Base-by-base conservation (phyloP, 1,284 basidiomycete genomes). In the Tausonia pullulans region DNA sequence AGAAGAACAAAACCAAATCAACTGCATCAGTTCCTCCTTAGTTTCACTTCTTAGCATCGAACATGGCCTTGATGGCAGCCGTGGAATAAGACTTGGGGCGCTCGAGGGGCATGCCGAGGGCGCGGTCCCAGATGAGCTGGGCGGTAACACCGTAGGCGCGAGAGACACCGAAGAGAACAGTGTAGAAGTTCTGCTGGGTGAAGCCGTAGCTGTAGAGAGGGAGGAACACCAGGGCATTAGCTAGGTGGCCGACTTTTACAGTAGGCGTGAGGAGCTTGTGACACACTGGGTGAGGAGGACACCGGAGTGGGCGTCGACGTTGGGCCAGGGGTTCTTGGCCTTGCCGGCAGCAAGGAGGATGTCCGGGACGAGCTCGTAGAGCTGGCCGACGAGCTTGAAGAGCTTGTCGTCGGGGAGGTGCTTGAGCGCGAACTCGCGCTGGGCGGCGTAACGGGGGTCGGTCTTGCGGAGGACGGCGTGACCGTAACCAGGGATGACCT, bases 391-490 rank as follows among this genome's bases (percentile, higher is more conserved):
- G 69, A 95, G 85, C 81, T 88, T 90, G 84, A 96, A 96, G 74
- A 94, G 76, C 60, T 89, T 86, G 80, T 95, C 87, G 46, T 88
- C 77, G 46, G 89, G 87, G 61, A 95, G 79, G 78, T 94, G 89
- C 79, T 91, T 89, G 72, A 90, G 80, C 45, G 91, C 93, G 71
- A 96, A 96, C 78, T 94, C 90, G 72, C 90, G 87, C 75, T 96
- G 90, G 64, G 95, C 95, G 68, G 85, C 87, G 82, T 98, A 98
- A 68, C 95, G 91, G 66, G 95, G 95, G 81, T 98, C 95, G 55
- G 92, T 94, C 84, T 95, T 95, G 76, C 94, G 84, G 68, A 98
- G 82, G 61, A 98, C 94, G 71, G 95, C 94, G 79, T 98, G 95
- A 61, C 94, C 94, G 74, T 94, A 94, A 62, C 92, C 92, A 61